These are phyloP conservation scores for Argentina anserina DNA, from an alignment of 306 rosid species.

Conservation along the genomic window DNA sequence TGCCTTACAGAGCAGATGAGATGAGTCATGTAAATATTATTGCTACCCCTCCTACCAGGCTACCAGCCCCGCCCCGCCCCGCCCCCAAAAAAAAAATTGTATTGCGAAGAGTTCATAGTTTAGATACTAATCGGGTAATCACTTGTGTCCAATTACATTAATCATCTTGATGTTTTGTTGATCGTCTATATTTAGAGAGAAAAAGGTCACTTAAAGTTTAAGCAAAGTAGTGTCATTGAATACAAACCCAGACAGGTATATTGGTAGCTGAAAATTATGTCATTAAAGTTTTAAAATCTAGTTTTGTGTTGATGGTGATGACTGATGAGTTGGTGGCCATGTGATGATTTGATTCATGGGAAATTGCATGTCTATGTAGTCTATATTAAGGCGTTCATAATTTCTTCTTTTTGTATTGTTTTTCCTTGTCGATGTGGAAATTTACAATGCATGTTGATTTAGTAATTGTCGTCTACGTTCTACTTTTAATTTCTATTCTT, in stretches of 20 bases:
- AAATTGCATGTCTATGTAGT: constrained; percentile 1
- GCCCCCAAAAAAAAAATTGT: background rate
- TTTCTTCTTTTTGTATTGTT: background rate
- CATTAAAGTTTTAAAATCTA: background rate
- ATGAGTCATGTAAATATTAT: background rate
- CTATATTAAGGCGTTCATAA: background rate
- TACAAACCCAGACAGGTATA: background rate
- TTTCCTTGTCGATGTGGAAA: background rate
- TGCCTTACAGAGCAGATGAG: background rate
- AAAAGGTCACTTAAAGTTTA: background rate
- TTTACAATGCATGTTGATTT: background rate
- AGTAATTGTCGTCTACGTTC: no score
- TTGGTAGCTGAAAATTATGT: background rate
- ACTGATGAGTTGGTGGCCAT: background rate
- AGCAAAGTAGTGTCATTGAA: background rate
- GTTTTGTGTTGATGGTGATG: background rate
- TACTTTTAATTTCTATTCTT: background rate
- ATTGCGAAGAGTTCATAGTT: background rate
- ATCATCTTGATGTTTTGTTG: background rate
- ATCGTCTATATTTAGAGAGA: background rate
- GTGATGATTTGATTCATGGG: background rate
- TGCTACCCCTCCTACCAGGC: background rate
- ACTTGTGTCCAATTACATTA: background rate
- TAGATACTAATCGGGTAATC: background rate
- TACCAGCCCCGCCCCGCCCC: no score